Conservation (phyloP, 345 rosid genomes). For the Geranium rotundifolium region DNA sequence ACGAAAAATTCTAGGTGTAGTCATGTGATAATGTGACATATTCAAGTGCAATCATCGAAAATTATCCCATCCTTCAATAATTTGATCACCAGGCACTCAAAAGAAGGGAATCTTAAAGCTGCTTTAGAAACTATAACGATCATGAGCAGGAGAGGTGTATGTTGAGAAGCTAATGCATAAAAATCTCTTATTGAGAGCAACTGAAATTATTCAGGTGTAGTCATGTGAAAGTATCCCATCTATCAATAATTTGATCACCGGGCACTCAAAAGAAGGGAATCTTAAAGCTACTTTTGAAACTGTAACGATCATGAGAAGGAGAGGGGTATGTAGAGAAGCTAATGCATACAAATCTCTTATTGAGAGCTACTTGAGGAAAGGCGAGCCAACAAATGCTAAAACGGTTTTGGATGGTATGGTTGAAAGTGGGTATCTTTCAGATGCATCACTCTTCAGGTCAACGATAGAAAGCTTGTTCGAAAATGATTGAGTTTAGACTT, state of each 20-base stretch:
- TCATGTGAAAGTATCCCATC: too few relatives aligned
- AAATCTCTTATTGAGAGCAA: too few relatives aligned
- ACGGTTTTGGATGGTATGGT: conserved; percentile 77
- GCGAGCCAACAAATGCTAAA: conserved; percentile 88
- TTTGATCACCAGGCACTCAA: too few relatives aligned
- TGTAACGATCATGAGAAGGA: conserved; percentile 72
- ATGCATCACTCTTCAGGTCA: conserved; percentile 57
- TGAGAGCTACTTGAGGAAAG: conserved; percentile 82
- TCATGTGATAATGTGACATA: too few relatives aligned
- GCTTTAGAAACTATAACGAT: too few relatives aligned
- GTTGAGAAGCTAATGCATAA: too few relatives aligned
- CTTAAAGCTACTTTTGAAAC: conserved; percentile 73
- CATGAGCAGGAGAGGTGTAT: too few relatives aligned
- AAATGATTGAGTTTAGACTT: conserved; percentile 80
- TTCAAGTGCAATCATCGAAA: too few relatives aligned
- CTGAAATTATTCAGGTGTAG: too few relatives aligned
- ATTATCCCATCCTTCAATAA: too few relatives aligned
- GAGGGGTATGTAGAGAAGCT: conserved; percentile 58
- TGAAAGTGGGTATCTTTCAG: conserved; percentile 66
- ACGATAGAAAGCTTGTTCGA: conserved; percentile 74
- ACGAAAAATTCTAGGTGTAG: too few relatives aligned
- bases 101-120: too few relatives aligned
- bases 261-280: conserved; percentile 86
- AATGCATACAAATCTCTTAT: conserved; percentile 63
- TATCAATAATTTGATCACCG: conserved; percentile 54